Evolutionary conservation across 495 filamentous ascomycete species (phyloP), one percentile per base, ranked within the genome.

Genomic region (Talaromyces nanjingensis): DNA sequence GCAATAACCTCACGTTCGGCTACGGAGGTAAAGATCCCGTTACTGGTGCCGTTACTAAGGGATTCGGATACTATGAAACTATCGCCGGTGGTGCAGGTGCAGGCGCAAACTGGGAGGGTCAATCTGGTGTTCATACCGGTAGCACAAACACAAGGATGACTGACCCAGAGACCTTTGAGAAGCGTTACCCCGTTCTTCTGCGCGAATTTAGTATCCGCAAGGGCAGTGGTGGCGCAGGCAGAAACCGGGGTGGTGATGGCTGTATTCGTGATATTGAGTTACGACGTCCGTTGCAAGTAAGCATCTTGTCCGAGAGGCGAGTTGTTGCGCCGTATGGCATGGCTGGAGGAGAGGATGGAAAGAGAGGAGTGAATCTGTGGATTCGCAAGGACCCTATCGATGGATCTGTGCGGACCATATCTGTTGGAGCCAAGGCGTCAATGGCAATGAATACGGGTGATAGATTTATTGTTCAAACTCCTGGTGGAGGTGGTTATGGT

Each of bases 111-210:
- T 98, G 94, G 94, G 83, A 91, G 61, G 94, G 94, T 53, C 92
- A 92, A 7, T 88, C 84, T 59, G 94, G 94, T 52, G 91, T 98
- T 53, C 94, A 98, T 71, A 89, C 87, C 22, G 93, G 98, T 74
- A 98, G 98, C 93, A 98, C 94, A n/a, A 98, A 98, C 73, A 98
- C 94, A 5, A 86, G 94, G 1, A 98, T 98, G 71, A 98, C 94
- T 1, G 94, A 98, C 76, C 83, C 91, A 0, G 94, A 98, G 68
- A 86, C 97, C n/a, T 93, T 98, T 68, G 94, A 98, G 74, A 83
- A 93, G 2, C 84, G 94, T 16, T 98, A 98, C 69, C 94, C 94
- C 1, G 90, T 96, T 2, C 70, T 97, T 14, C 80, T 98, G 20
- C 82, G 90, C 0, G 87, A 93, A 71, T 98, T 97, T 71, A 86